These are phyloP conservation scores for Hyphochytrium catenoides DNA, from an alignment of 352 stramenopile species.

Conservation along the genomic window DNA sequence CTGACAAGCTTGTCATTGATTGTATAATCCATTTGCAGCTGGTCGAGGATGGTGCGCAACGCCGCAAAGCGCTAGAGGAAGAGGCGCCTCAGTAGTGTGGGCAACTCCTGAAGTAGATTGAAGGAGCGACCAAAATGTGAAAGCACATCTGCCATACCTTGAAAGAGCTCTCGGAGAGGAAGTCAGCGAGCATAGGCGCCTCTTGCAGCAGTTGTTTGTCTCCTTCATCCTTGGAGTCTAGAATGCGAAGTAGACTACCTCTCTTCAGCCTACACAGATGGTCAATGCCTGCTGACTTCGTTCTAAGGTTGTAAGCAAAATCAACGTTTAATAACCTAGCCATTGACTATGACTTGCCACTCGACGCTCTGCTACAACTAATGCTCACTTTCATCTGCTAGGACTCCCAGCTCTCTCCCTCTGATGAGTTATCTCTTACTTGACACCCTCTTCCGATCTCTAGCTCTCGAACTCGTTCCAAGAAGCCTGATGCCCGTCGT, in stretches of 20 bases:
- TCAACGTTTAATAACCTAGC: too few species aligned
- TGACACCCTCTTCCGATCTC: too few species aligned
- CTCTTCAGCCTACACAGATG: slow-evolving; percentile 26
- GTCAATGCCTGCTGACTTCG: too few species aligned
- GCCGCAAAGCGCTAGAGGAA: slow-evolving; percentile 27
- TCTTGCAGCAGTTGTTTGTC: slow-evolving; percentile 35
- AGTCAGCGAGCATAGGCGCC: slow-evolving; percentile 32
- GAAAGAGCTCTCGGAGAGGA: slow-evolving; percentile 26
- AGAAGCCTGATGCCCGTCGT: too few species aligned
- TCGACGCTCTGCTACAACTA: too few species aligned
- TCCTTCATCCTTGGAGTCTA: slow-evolving; percentile 46
- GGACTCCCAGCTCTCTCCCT: too few species aligned
- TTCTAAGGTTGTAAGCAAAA: too few species aligned
- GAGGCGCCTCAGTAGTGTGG: too few species aligned
- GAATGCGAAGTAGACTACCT: slow-evolving; percentile 51
- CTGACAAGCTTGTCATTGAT: slow-evolving; percentile 44
- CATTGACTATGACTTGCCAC: too few species aligned
- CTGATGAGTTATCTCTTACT: too few species aligned
- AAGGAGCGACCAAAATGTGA: neutral
- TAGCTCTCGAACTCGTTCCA: too few species aligned
- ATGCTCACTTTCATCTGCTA: too few species aligned
- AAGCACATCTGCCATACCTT: slow-evolving; percentile 12
- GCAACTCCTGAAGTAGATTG: neutral
- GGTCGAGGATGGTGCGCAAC: slow-evolving; percentile 26
- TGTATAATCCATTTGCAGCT: slow-evolving; percentile 26